Conservation (phyloP, 73 alveolate species). For the Paramecium sexaurelia region DNA sequence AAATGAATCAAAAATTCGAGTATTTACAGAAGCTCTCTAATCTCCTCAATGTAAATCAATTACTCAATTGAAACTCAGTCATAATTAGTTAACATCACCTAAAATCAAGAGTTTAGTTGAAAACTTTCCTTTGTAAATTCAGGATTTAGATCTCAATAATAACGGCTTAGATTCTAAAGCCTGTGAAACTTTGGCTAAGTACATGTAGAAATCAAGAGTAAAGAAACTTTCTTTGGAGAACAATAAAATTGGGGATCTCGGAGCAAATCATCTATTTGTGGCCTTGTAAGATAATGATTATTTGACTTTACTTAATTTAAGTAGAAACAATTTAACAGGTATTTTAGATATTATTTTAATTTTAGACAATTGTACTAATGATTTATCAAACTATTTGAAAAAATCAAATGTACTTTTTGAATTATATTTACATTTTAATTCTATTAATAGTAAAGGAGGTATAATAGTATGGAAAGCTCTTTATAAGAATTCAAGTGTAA, state of each 20-base stretch:
- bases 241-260: conserved; percentile 44
- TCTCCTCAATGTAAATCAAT: conserved; percentile 32
- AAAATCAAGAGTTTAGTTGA: not conserved
- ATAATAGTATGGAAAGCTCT: conserved; percentile 31
- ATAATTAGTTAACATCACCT: not conserved
- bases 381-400: conserved; percentile 27
- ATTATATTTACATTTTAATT: conserved; percentile 41
- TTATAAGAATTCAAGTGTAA: conserved; percentile 35
- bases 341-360: not conserved
- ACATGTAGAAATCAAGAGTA: not conserved
- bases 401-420: conserved; percentile 13
- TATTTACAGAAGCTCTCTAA: conserved; percentile 38
- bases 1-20: not conserved
- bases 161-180: conserved; percentile 25
- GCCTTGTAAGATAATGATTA: conserved; percentile 37
- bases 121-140: not conserved
- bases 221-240: not conserved
- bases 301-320: not conserved
- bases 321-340: conserved; percentile 31
- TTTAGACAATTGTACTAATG: conserved; percentile 24
- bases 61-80: not conserved
- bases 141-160: conserved; percentile 7
- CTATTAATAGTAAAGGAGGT: not conserved
- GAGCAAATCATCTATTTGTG: not conserved
- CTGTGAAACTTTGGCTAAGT: conserved; percentile 31